Conservation (phyloP, 2,329 filamentous ascomycete species). For the Verticillium albo-atrum region DNA sequence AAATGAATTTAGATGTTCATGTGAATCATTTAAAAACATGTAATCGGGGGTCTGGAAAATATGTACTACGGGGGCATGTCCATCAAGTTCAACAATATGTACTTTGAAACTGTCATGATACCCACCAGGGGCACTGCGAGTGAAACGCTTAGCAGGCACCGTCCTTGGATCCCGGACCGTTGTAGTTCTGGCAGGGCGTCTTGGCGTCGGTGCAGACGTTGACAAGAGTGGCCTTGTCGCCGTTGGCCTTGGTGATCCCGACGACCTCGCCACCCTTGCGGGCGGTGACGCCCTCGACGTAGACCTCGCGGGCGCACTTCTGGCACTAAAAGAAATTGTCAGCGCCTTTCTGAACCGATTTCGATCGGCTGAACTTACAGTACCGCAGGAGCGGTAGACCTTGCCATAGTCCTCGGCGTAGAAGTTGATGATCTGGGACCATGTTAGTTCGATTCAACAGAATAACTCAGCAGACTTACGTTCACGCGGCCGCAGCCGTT, state of each 20-base stretch:
- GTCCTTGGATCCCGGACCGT: constrained; percentile 10
- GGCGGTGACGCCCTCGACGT: constrained; percentile 9
- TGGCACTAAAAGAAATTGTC: background rate
- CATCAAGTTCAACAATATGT: too few relatives aligned
- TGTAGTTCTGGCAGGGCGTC: constrained; percentile 13
- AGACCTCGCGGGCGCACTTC: constrained; percentile 9
- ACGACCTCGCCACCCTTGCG: constrained; percentile 8
- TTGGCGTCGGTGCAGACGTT: constrained; percentile 15
- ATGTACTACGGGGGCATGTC: too few relatives aligned
- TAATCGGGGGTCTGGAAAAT: too few relatives aligned
- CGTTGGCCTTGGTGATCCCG: constrained; percentile 9
- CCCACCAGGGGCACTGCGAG: too few relatives aligned
- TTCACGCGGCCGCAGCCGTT: constrained; percentile 29
- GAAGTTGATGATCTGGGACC: constrained; percentile 27
- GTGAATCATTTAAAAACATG: too few relatives aligned
- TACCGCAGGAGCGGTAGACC: constrained; percentile 36
- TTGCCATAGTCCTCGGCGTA: constrained; percentile 44
- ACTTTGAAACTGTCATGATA: too few relatives aligned
- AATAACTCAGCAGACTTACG: background rate
- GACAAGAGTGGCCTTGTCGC: constrained; percentile 9
- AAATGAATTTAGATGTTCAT: too few relatives aligned
- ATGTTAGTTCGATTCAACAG: background rate
- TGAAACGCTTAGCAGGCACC: constrained; percentile 4
- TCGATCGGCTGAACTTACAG: constrained; percentile 21
- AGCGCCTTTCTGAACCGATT: background rate